Evolutionary conservation across 805 yeast genomes (phyloP), one percentile per base, ranked within the genome.

Genomic region (Saccharomycopsis sp.): DNA sequence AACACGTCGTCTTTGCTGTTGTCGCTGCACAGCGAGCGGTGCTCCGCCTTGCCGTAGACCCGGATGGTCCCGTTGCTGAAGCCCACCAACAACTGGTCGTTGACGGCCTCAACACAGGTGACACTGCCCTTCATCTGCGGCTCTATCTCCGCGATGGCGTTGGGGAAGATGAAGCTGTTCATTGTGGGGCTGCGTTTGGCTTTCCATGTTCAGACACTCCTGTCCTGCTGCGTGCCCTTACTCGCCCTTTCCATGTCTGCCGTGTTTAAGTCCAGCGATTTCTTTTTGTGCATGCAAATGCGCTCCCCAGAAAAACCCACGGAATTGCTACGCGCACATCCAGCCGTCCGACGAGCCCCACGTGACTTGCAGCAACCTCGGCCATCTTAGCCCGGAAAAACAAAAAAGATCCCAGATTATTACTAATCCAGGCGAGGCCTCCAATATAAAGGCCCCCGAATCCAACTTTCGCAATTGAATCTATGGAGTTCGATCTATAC

Each of bases 21-120:
- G 12, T 18, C 40, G 34, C 55, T 24, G 37, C 5, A 5, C 37
- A 29, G 12, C 9, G 37, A 29, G 12, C 20, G 5, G 34, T 37
- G 40, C 40, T 51, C 20, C 16, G 29, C 5, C 12, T 21, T 47
- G 24, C 24, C 21, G 7, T 50, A 40, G 40, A 67, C 61, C 4
- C 40, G 50, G 8, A 57, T n/a, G n/a, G 14, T n/a, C 41, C 60
- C 60, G 18, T 53, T 53, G 15, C 7, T 24, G n/a, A 50, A 24
- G 3, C 57, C 60, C 14, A 57, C 54, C 18, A 57, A 40, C 15
- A 57, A 24, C 2, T 50, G 56, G 18, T 46, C 21, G 4, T 53
- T 50, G 34, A 57, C 20, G 12, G 50, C n/a, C 18, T 52, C 29
- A 18, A 57, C 14, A 34, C 57, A 55, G 8, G 48, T 44, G 18